phyloP scores from a whole-genome alignment of 768 basidiomycete genomes.

The Tricholoma bakamatsutake region DNA sequence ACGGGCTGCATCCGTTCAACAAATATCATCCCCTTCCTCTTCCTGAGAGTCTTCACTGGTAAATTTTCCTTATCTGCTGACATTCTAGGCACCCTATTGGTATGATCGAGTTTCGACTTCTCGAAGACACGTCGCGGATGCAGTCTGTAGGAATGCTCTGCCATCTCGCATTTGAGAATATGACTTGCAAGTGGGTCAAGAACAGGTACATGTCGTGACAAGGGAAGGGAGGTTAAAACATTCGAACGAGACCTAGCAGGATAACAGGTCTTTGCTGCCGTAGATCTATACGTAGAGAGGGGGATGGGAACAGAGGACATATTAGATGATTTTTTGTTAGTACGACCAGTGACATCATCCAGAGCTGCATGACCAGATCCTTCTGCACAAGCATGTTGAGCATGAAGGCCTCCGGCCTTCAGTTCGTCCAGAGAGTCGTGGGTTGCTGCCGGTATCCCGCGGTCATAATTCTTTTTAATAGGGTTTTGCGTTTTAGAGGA shows the following conservation, averaged over 20 bases:
- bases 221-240: not conserved
- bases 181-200: not conserved
- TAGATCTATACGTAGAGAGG: not conserved
- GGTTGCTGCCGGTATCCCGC: not conserved
- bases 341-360: not conserved
- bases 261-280: not conserved
- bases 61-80: not conserved
- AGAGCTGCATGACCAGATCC: not conserved
- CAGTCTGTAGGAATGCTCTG: not conserved
- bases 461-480: not conserved
- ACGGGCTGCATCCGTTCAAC: not conserved
- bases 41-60: not conserved
- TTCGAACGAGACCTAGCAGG: not conserved
- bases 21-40: not conserved
- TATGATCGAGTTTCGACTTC: not conserved
- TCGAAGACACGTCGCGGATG: not conserved
- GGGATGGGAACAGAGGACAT: not conserved
- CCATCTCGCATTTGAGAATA: not conserved
- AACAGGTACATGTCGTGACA: not conserved
- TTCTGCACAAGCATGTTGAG: not conserved
- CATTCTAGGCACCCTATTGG: not conserved
- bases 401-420: not conserved
- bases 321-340: not conserved
- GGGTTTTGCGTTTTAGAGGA: not conserved
- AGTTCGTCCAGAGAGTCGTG: not conserved